Evolutionary conservation across 2,329 filamentous ascomycete genomes (phyloP).

Genomic region (Amphichorda felina): DNA sequence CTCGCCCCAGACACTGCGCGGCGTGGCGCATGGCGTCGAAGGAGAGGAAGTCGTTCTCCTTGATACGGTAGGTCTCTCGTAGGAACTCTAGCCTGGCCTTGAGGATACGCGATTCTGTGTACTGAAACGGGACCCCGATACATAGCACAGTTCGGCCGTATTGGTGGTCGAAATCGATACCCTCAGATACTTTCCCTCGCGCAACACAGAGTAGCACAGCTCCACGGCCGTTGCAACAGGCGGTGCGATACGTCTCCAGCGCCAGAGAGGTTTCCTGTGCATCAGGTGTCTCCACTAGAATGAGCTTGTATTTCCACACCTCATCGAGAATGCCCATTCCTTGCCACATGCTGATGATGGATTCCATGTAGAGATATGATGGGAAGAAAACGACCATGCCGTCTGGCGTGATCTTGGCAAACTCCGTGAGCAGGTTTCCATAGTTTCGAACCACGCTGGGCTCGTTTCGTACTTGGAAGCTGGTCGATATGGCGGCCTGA

Average conservation of each 20-base stretch:
- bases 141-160: slow-evolving; percentile 93
- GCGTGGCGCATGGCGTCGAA: slow-evolving; percentile 99
- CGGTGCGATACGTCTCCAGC: slow-evolving; percentile 91
- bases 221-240: slow-evolving; percentile 92
- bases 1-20: slow-evolving; percentile 88
- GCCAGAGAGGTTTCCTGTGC: slow-evolving; percentile 94
- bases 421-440: slow-evolving; percentile 84
- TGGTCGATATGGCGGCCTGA: slow-evolving; percentile 83
- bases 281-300: slow-evolving; percentile 94
- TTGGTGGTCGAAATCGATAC: slow-evolving; percentile 98
- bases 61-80: slow-evolving; percentile 93
- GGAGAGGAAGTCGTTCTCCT: slow-evolving; percentile 93
- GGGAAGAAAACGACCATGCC: slow-evolving; percentile 99
- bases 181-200: slow-evolving; percentile 92
- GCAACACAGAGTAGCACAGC: slow-evolving; percentile 91
- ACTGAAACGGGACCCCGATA: slow-evolving; percentile 96
- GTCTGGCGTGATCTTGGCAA: slow-evolving; percentile 90
- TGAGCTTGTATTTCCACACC: slow-evolving; percentile 98
- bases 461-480: slow-evolving; percentile 92
- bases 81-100: slow-evolving; percentile 93
- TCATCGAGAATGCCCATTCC: slow-evolving; percentile 96
- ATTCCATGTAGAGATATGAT: slow-evolving; percentile 98
- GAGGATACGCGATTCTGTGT: slow-evolving; percentile 92
- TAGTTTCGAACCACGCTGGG: slow-evolving; percentile 96
- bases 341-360: slow-evolving; percentile 98